A percentile compares a stretch with the other conserved stretches of the same genome.
Conservation (phyloP, 805 yeast genomes). For the Kodamaea fukazawae region DNA sequence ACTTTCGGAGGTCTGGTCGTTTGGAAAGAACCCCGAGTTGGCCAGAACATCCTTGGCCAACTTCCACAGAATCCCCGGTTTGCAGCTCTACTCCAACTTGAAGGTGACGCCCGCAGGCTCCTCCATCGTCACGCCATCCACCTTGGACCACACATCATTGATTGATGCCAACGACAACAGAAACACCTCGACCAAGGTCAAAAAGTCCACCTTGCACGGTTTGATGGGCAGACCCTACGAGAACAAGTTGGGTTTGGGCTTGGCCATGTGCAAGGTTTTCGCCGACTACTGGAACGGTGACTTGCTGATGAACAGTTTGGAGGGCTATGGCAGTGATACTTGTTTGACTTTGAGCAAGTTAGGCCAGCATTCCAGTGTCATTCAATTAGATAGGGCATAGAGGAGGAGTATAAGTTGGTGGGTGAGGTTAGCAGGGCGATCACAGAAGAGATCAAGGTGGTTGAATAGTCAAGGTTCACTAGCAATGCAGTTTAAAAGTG, state of each 20-base stretch:
- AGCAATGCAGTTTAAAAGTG: too few relatives aligned
- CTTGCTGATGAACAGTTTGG: slow-evolving; percentile 73
- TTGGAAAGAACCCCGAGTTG: slow-evolving; percentile 65
- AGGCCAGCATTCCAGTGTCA: slow-evolving; percentile 61
- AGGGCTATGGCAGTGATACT: slow-evolving; percentile 92
- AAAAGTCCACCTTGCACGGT: slow-evolving; percentile 55
- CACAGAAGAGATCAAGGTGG: too few relatives aligned
- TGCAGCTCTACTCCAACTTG: slow-evolving; percentile 43
- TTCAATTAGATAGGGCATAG: slow-evolving; percentile 71
- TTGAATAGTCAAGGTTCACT: too few relatives aligned
- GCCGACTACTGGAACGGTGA: slow-evolving; percentile 98
- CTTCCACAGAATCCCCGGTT: slow-evolving; percentile 69
- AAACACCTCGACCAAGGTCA: slow-evolving; percentile 22
- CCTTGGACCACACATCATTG: slow-evolving; percentile 41
- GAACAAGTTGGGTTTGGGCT: slow-evolving; percentile 77
- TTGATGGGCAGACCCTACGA: slow-evolving; percentile 72
- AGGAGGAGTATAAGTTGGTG: not conserved
- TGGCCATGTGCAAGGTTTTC: slow-evolving; percentile 90
- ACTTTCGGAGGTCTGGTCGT: slow-evolving; percentile 76
- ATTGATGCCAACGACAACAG: slow-evolving; percentile 26
- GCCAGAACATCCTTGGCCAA: slow-evolving; percentile 60
- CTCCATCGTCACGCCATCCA: slow-evolving; percentile 25
- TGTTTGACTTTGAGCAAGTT: slow-evolving; percentile 74
- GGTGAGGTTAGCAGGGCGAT: too few relatives aligned
- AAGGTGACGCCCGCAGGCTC: slow-evolving; percentile 42